Percentiles rank a stretch among this genome's conserved stretches.
Evolutionary conservation across 169 alveolate genomes (phyloP).

Genomic region (Plasmodium gonderi): DNA sequence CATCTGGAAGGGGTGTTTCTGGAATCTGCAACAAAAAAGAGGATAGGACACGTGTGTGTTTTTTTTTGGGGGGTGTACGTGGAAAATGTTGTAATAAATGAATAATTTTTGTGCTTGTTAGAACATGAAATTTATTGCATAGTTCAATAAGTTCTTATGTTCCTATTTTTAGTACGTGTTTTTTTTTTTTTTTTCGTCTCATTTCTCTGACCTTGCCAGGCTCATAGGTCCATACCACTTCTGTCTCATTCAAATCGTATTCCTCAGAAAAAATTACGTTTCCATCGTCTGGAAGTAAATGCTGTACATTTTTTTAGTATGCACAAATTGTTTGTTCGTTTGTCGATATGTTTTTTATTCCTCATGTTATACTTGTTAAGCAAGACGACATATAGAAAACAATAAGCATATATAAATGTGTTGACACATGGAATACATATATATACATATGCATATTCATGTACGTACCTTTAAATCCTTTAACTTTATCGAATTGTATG

Average conservation of each 20-base stretch:
- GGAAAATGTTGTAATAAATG: not conserved
- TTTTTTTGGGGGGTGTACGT: too few relatives aligned
- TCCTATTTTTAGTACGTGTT: not conserved
- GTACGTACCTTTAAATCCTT: conserved; percentile 77
- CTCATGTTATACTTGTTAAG: not conserved
- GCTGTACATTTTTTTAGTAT: conserved; percentile 5
- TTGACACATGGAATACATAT: not conserved
- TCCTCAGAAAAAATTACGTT: conserved; percentile 85
- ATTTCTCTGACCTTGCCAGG: conserved; percentile 80
- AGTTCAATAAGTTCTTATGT: not conserved
- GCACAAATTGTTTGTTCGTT: not conserved
- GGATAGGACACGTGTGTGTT: too few relatives aligned
- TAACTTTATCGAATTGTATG: conserved; percentile 84
- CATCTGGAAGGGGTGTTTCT: conserved; percentile 88
- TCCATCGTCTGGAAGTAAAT: conserved; percentile 86
- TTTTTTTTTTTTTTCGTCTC: not conserved
- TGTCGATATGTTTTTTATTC: not conserved
- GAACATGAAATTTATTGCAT: not conserved
- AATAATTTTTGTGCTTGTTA: not conserved
- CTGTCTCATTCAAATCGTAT: conserved; percentile 81
- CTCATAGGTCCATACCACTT: conserved; percentile 88
- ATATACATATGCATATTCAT: not conserved
- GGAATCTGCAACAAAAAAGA: conserved; percentile 79
- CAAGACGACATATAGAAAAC: not conserved
- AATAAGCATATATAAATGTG: not conserved